These are phyloP conservation scores for Alternaria sp. DNA, from an alignment of 2,329 filamentous ascomycete species.

Conservation along the genomic window DNA sequence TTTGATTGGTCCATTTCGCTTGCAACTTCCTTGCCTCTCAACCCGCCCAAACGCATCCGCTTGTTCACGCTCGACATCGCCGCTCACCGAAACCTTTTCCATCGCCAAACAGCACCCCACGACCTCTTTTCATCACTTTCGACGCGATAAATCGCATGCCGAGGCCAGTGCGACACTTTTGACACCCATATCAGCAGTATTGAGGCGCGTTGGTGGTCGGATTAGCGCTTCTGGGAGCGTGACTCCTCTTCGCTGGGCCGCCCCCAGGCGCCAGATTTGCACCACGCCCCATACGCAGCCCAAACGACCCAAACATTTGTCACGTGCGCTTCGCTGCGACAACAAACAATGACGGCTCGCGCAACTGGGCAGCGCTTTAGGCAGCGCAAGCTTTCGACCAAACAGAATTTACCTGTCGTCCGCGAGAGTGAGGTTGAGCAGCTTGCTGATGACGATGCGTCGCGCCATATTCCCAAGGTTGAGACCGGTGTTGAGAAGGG, in stretches of 20 bases:
- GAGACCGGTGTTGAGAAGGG: conserved; percentile 96
- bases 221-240: conserved; percentile 29
- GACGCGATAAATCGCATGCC: conserved; percentile 31
- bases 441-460: conserved; percentile 82
- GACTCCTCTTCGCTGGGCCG: conserved; percentile 23
- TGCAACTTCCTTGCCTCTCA: conserved; percentile 17
- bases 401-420: conserved; percentile 86
- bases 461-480: conserved; percentile 83
- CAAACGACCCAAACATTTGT: conserved; percentile 23
- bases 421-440: conserved; percentile 91
- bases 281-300: conserved; percentile 15
- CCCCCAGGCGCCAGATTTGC: conserved; percentile 35
- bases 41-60: conserved; percentile 18
- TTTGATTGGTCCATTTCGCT: conserved; percentile 16
- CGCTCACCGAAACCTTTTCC: conserved; percentile 21
- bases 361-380: conserved; percentile 68
- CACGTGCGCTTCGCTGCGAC: conserved; percentile 41
- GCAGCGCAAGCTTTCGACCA: conserved; percentile 91
- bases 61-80: conserved; percentile 21
- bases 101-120: conserved; percentile 29
- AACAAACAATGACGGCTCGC: conserved; percentile 48
- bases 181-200: conserved; percentile 43
- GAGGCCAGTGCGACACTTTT: conserved; percentile 38
- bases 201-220: conserved; percentile 37
- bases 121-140: conserved; percentile 31